phyloP scores from a whole-genome alignment of 148 eudicot species.

The Chenopodium suecicum region DNA sequence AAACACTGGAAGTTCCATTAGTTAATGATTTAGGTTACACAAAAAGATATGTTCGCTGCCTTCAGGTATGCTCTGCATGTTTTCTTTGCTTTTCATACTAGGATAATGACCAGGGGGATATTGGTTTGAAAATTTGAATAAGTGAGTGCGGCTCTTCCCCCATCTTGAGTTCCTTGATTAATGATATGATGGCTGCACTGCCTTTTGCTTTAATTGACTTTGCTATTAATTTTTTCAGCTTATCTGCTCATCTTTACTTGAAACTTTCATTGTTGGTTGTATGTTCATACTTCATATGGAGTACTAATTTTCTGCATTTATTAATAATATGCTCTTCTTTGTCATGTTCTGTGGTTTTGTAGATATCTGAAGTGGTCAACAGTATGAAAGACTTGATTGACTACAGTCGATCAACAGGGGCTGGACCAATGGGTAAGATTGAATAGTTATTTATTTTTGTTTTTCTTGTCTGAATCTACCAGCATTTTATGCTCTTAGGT shows the following conservation, averaged over 20 bases:
- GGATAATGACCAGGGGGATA: not conserved
- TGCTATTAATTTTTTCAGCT: not conserved
- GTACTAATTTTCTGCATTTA: too few species aligned
- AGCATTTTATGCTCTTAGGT: not conserved
- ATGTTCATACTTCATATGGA: too few species aligned
- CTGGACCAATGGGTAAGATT: conserved; percentile 91
- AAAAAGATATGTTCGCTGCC: conserved; percentile 94
- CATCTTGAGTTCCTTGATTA: too few species aligned
- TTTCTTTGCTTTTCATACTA: not conserved
- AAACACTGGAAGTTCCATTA: conserved; percentile 80
- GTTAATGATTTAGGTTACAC: conserved; percentile 94
- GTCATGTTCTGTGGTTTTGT: conserved; percentile 26
- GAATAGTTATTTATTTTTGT: not conserved
- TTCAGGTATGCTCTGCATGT: conserved; percentile 56
- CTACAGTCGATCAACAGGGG: conserved; percentile 69
- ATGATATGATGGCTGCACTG: not conserved
- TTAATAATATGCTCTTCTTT: not conserved
- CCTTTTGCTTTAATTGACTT: not conserved
- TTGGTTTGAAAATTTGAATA: not conserved
- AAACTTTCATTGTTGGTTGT: not conserved
- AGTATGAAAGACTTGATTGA: conserved; percentile 98
- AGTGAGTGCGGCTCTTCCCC: not conserved
- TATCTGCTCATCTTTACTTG: not conserved
- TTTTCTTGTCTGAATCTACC: conserved; percentile 6
- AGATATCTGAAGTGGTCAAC: conserved; percentile 96